Base-by-base conservation (phyloP, 176 grass and related monocot genomes). In the Metroxylon sagu region DNA sequence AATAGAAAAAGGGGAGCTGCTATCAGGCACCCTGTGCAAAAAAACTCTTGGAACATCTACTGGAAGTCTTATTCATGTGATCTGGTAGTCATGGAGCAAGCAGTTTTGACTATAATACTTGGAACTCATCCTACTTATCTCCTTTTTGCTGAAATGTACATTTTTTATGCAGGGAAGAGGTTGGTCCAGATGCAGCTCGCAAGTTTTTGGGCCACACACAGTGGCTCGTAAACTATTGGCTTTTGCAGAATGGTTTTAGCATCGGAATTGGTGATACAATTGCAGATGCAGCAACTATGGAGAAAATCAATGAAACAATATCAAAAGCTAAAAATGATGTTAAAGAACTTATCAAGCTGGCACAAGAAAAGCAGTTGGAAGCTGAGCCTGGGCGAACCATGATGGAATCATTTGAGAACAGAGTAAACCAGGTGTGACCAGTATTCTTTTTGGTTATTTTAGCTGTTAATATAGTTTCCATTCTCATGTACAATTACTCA, bases 211-310 rank as follows among this genome's bases (percentile, higher is more conserved):
- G 92, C 10, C 92, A 96, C 53, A 86, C 86, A 16, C 92, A 96
- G 56, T 96, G 92, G 92, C 92, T 96, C 27, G 87, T 96, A 25
- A 96, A 96, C 72, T 96, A 96, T 70, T 96, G 92, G 92, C 74
- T 96, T 51, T 71, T 96, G 73, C 92, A 96, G 30, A 70, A 90
- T 62, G 92, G 74, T 71, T 96, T 96, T 71, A 96, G 92, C 50
- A 96, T 96, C 68, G 92, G 92, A 53, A 96, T 96, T 57, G 92
- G 92, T 15, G 92, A 96, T 80, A 96, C 92, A 23, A 96, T 96
- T 82, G 92, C 92, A 71, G 92, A 96, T 70, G 92, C 86, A 15
- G 29, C 69, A n/a, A 88, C 92, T 49, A 96, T 96, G 92, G 83
- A 88, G 48, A 88, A 69, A 59, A 96, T 96, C 76, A 96, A 96